These are phyloP conservation scores for Rhododendron ferrugineum DNA, from an alignment of 148 eudicot species.

Conservation along the genomic window DNA sequence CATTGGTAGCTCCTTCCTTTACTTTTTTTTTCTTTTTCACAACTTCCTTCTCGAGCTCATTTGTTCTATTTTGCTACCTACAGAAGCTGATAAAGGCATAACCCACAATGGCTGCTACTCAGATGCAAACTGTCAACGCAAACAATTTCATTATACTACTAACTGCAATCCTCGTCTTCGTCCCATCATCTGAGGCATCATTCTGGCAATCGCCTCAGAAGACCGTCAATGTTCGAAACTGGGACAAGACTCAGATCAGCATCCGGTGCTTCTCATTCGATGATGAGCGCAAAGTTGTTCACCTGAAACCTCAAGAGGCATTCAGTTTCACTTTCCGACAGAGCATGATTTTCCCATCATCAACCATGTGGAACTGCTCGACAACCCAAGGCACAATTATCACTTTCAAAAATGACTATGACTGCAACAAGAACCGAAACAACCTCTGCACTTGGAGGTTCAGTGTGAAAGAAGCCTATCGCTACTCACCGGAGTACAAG, in stretches of 20 bases:
- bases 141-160: neutral
- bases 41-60: neutral
- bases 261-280: neutral
- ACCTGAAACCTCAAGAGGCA: neutral
- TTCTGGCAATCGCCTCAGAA: neutral
- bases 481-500: neutral
- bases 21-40: neutral
- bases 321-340: conserved; percentile 6
- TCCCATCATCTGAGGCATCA: conserved; percentile 1
- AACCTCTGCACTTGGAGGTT: conserved; percentile 4
- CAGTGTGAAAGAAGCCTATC: neutral
- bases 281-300: neutral
- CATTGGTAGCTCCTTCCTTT: neutral
- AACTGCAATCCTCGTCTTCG: neutral
- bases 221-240: neutral
- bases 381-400: neutral
- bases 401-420: neutral
- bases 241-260: neutral
- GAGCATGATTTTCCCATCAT: neutral
- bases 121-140: neutral
- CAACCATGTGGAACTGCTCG: conserved; percentile 8
- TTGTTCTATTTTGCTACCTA: neutral
- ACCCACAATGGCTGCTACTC: neutral
- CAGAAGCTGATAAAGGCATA: neutral
- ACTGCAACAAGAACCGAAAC: neutral